These are phyloP conservation scores for Wickerhamiella hasegawae DNA, from an alignment of 805 yeast species.

Conservation along the genomic window DNA sequence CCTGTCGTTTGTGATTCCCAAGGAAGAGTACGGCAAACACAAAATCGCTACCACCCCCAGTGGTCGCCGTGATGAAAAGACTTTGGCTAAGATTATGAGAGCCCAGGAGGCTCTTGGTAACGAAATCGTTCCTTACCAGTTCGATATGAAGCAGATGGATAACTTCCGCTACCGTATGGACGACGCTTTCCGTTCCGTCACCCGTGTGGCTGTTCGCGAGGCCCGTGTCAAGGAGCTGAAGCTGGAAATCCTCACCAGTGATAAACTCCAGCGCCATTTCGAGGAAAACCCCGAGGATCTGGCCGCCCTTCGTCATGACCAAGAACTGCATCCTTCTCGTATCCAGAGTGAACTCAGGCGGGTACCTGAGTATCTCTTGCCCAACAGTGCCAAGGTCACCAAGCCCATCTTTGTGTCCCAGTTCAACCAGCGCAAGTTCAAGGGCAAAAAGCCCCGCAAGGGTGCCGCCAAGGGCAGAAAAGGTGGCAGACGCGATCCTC, in stretches of 20 bases:
- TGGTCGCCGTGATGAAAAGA: conserved; percentile 75
- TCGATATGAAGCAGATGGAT: conserved; percentile 83
- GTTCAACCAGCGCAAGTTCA: conserved; percentile 2
- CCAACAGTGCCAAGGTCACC: conserved; percentile 29
- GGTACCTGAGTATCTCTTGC: conserved; percentile 83
- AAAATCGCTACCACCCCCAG: conserved; percentile 55
- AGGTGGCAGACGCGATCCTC: conserved; percentile 12
- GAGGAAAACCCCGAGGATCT: conserved; percentile 96
- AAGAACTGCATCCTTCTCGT: conserved; percentile 68
- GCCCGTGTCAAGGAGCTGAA: conserved; percentile 84
- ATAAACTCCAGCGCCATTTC: conserved; percentile 81
- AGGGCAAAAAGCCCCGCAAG: conserved; percentile 1
- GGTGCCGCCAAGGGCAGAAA: conserved; percentile 1
- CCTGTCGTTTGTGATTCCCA: conserved; percentile 75
- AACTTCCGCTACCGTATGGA: conserved; percentile 93
- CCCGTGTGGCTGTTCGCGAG: conserved; percentile 76
- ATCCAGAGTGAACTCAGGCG: conserved; percentile 74
- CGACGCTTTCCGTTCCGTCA: conserved; percentile 92
- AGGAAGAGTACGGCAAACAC: conserved; percentile 76
- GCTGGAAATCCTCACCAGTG: conserved; percentile 73
- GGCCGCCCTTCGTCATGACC: conserved; percentile 78
- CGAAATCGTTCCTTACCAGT: conserved; percentile 64
- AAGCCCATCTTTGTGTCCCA: conserved; percentile 11
- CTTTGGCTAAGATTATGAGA: conserved; percentile 55
- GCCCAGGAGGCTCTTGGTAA: conserved; percentile 62